Base-by-base conservation (phyloP, 2,329 filamentous ascomycete species). In the Pseudogymnoascus destructans region DNA sequence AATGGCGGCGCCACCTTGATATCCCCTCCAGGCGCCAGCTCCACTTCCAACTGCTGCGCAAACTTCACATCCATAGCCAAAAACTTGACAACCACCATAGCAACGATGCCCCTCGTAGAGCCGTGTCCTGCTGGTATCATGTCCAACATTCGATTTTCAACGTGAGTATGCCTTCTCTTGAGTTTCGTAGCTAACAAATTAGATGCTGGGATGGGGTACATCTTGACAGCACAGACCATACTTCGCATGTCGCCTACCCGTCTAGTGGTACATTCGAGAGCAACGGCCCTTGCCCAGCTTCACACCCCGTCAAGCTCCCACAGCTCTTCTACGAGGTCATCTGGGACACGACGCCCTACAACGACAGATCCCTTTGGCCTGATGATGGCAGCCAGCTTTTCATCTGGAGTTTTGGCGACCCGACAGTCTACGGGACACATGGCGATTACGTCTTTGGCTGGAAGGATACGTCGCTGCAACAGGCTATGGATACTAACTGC, bases 391-490 rank as follows among this genome's bases (percentile, higher is more conserved):
- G 67, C 21, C 72, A 72, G 61, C 72, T 72, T 2, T 74, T 73
- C 64, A 66, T 73, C 59, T 75, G 74, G 68, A 72, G 68, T 63
- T 64, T 59, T 57, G 62, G 75, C 71, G 73, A 74, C 73, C 69
- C 65, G 66, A 73, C 72, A 35, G 76, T 75, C 27, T 70, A 73
- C 21, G 75, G 74, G 3, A 75, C 74, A 17, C 75, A 78, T 66
- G 75, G 74, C 21, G 76, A 78, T 67, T 78, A 78, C 65, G 67
- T 78, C 61, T 78, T 78, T 65, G 75, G 75, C 59, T 77, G 75
- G 75, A 73, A 77, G 65, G 73, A 70, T 60, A 69, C 77, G 65
- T 68, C 72, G 8, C 72, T 78, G 52, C 76, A 78, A 66, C 73
- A 69, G 68, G 73, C 73, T 64, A 74, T 76, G 73, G 73, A 76